Conservation (phyloP, 2,329 filamentous ascomycete genomes). For the Bipolaris cookei region DNA sequence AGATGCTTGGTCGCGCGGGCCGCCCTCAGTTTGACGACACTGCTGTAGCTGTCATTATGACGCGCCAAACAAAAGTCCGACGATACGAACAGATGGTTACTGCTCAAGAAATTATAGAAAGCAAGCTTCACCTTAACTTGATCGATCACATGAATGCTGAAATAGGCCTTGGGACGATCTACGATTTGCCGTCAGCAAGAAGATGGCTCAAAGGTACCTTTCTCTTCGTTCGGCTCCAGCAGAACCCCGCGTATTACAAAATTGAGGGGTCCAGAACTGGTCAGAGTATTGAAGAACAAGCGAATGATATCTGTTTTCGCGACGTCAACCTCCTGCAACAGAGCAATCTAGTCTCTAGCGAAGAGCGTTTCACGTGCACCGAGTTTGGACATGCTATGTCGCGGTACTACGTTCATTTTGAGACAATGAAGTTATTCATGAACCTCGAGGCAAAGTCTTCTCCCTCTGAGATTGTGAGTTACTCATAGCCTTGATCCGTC, state of each 20-base stretch:
- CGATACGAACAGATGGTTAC: conserved; percentile 77
- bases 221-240: conserved; percentile 73
- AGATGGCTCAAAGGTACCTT: conserved; percentile 81
- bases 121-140: conserved; percentile 76
- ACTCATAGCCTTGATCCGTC: fast-evolving
- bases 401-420: conserved; percentile 78
- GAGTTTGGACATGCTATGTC: conserved; percentile 82
- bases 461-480: conserved; percentile 71
- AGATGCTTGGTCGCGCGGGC: conserved; percentile 86
- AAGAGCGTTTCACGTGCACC: conserved; percentile 64
- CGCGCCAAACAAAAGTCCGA: conserved; percentile 66
- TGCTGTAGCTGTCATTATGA: conserved; percentile 81
- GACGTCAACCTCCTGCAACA: conserved; percentile 71
- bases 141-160: conserved; percentile 87
- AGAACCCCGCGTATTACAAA: conserved; percentile 74
- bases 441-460: conserved; percentile 65
- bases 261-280: conserved; percentile 61
- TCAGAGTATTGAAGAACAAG: conserved; percentile 64
- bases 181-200: conserved; percentile 67
- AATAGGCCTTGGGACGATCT: conserved; percentile 76
- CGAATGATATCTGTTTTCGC: conserved; percentile 73
- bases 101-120: conserved; percentile 76
- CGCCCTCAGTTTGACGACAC: conserved; percentile 81
- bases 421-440: conserved; percentile 77
- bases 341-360: conserved; percentile 61